Evolutionary conservation across 768 basidiomycete genomes (phyloP).

Genomic region (Tricholoma bakamatsutake): DNA sequence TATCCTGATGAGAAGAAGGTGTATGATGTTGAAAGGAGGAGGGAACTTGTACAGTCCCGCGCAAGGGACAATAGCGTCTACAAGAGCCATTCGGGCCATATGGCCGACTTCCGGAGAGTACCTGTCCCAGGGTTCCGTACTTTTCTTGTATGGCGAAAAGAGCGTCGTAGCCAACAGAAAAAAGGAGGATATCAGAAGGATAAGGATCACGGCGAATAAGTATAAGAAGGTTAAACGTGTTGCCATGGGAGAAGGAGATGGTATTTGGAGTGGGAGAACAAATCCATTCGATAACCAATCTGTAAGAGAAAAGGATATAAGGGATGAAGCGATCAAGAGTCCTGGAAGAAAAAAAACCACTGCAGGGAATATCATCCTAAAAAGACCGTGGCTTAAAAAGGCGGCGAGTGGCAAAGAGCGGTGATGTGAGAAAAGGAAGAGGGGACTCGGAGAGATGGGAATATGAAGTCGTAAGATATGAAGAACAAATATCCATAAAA

Average conservation of each 20-base stretch:
- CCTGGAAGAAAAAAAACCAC: constrained; percentile 44
- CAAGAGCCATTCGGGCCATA: constrained; percentile 37
- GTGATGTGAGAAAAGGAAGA: constrained; percentile 35
- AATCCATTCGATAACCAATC: constrained; percentile 25
- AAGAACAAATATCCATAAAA: constrained; percentile 35
- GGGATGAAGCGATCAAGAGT: constrained; percentile 33
- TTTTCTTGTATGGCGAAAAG: constrained; percentile 2
- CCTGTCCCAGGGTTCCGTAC: constrained; percentile 37
- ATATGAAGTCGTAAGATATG: constrained; percentile 43
- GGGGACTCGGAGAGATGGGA: constrained; percentile 37
- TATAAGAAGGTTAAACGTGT: constrained; percentile 38
- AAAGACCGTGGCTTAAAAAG: constrained; percentile 34
- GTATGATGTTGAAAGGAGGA: constrained; percentile 45
- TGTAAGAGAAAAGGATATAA: constrained; percentile 43
- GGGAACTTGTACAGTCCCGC: constrained; percentile 37
- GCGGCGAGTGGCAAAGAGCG: constrained; percentile 38
- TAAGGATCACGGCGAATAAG: constrained; percentile 26
- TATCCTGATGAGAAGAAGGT: constrained; percentile 17
- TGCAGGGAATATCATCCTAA: constrained; percentile 31
- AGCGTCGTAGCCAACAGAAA: constrained; percentile 23
- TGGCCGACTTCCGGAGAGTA: constrained; percentile 39
- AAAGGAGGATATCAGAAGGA: constrained; percentile 30
- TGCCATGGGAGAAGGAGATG: constrained; percentile 38
- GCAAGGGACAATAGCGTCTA: constrained; percentile 30
- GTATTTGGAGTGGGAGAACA: neutral